Base-by-base conservation (phyloP, 2,329 filamentous ascomycete species). In the Byssoonygena ceratinophila region DNA sequence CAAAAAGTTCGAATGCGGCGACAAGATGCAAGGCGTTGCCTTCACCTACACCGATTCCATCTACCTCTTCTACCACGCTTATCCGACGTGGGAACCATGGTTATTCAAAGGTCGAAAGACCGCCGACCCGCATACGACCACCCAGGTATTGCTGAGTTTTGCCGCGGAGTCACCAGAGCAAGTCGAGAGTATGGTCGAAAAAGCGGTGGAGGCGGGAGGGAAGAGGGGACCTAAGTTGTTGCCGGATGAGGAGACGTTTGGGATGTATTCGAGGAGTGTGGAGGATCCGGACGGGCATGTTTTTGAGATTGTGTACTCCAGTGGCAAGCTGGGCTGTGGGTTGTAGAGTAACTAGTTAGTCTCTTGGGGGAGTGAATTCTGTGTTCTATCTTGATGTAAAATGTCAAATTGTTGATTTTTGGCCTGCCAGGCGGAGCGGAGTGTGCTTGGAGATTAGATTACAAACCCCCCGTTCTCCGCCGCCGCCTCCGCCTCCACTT, bases 261-360 rank as follows among this genome's bases (percentile, higher is more conserved):
- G 37, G 23, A 27, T 53, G 20, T 53, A 55, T 31, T 49, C 54
- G 12, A 44, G 45, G n/a, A 55, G 49, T 23, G 40, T 29, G 40
- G 40, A 44, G 40, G 40, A 55, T 53, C 51, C 51, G 34, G 51
- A 55, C 37, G 50, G 51, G 14, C 54, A 55, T 43, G 49, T 55
- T 29, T 55, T 50, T 39, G 54, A 53, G 41, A 40, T 55, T 45
- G 18, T 53, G 14, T 44, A 47, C 39, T 37, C 31, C n/a, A n/a
- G n/a, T 22, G 5, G 18, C 11, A 12, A 11, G 18, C 18, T 12
- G 4, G 18, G 37, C 11, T 22, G 37, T 16, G 37, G 37, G 37
- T 8, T n/a, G 36, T 39, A 20, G 32, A n/a, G n/a, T n/a, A n/a
- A n/a, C n/a, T n/a, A 34, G 14, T 14, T 34, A 12, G 14, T 34